Evolutionary conservation across 2,329 filamentous ascomycete genomes (phyloP), one percentile per base, ranked within the genome.

Genomic region (Drechslerella coelobrocha): DNA sequence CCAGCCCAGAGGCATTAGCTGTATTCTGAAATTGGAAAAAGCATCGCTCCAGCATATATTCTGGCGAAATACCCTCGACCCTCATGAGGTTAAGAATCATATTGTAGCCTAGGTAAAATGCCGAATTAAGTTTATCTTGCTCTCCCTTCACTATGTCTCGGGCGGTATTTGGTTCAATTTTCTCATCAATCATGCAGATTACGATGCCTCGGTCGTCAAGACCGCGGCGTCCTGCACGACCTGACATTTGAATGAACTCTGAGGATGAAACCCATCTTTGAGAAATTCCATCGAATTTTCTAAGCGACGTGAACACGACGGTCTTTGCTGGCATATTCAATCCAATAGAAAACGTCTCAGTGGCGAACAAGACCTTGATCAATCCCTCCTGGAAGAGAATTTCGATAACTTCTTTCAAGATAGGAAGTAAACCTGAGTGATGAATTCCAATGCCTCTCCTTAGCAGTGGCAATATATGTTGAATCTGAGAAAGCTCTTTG

Each of bases 261-360:
- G 91, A 96, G 1, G 92, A 91, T 0, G 92, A 97, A 19, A 97
- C 85, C 80, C 92, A 95, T 73, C 93, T 86, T 75, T 86, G 85
- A 68, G 85, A 84, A 5, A 87, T 84, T 63, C 95, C 95, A 77
- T 99, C 94, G 78, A 92, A 99, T 78, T 99, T 99, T 57, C 89
- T 89, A 8, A 99, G 92, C 74, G 90, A 92, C 0, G 94, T 97
- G 79, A 99, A 99, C n/a, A 99, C 92, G 1, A 99, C 94, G 0
- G 94, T 99, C 82, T 97, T 97, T 24, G 94, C 94, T 74, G 94
- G 94, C 94, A 99, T 97, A 83, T 99, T 99, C 66, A 99, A 81
- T 69, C 94, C 94, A 74, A 99, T 99, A 2, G 94, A 97, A 81
- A 99, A 99, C 0, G 94, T 99, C 79, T 99, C 95, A 0, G 94